Evolutionary conservation across 345 rosid species (phyloP), one percentile per base, ranked within the genome.

Genomic region (Eucalyptus grandis): DNA sequence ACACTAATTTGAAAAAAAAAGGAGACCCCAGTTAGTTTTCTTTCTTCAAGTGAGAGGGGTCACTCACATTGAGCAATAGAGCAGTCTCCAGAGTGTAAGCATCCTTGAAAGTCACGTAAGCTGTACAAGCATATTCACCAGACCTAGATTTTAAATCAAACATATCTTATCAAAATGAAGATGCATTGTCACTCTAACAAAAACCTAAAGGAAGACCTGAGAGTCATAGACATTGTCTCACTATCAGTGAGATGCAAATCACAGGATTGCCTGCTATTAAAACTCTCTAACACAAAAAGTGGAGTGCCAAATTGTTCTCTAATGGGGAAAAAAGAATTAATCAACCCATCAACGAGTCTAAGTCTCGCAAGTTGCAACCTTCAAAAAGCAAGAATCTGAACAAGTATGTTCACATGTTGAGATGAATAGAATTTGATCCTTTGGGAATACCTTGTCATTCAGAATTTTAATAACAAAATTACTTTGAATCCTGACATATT

Each of bases 41-140:
- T 21, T 40, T 40, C 85, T 77, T 77, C 15, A 77, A 37, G 85
- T 40, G 30, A 46, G 88, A 65, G 37, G 47, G n/a, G 77, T 50
- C 89, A 91, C 98, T 95, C 93, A 96, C 99, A 91, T 92, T 96
- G 91, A 98, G 99, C 91, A 96, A 94, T 87, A 98, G 88, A 13
- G 98, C 99, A 89, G 98, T 97, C 89, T 95, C 95, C 83, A 97
- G 89, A 88, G 96, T 95, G 91, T 95, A 96, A 44, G 95, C 94
- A 91, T 95, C 95, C 92, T 89, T 92, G 88, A 96, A 96, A 86
- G 98, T 96, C 90, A 96, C 98, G 90, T 95, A 95, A 40, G 99
- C 99, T 30, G 99, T 91, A 67, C 94, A 91, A 17, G 96, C 94
- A 92, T 94, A 89, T 47, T 93, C 97, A 50, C 95, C 93, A 22